Base-by-base conservation (phyloP, 106 monocot species). In the Allium fistulosum region DNA sequence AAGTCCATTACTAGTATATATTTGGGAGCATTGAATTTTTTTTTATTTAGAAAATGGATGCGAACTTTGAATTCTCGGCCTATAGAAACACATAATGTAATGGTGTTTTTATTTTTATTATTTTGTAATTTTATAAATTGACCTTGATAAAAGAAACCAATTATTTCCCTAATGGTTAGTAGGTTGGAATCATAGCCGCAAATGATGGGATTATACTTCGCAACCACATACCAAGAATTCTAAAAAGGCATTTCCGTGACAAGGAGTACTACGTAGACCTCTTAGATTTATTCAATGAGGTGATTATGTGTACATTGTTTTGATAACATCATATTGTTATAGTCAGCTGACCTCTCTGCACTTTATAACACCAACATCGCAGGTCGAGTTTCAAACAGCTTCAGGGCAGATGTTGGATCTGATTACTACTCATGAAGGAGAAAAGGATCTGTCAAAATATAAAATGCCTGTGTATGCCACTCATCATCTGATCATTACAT, bases 341-440 rank as follows among this genome's bases (percentile, higher is more conserved):
- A 15, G 53, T 63, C 11, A 49, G 28, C 48, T 28, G 17, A 65
- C 8, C 59, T 2, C 53, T 46, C 58, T 10, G 48, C 62, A 15
- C 17, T 17, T 57, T 8, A 71, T 58, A 47, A 4, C 62, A 68
- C 14, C 51, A 15, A 51, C 77, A 8, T 67, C n/a, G 16, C 66
- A 97, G 96, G 84, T 97, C 65, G 96, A 92, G 59, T 97, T 92
- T 75, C 92, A 97, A 63, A 97, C 96, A 61, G 88, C 92, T 79
- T 89, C 88, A 58, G 96, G 96, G 26, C 96, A 97, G 73, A 88
- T 92, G 96, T 74, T 97, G 22, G 96, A 97, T 75, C 79, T 97
- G 53, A 88, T 92, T 66, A 92, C 92, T 52, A 97, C 96, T 52
- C 88, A 84, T 66, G 92, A 97, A 79, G 96, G 92, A 73, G 86